A percentile compares a stretch with the other conserved stretches of the same genome.
Evolutionary conservation across 192 early-diverging fungal genomes (phyloP).

Genomic region (Podila verticillata): DNA sequence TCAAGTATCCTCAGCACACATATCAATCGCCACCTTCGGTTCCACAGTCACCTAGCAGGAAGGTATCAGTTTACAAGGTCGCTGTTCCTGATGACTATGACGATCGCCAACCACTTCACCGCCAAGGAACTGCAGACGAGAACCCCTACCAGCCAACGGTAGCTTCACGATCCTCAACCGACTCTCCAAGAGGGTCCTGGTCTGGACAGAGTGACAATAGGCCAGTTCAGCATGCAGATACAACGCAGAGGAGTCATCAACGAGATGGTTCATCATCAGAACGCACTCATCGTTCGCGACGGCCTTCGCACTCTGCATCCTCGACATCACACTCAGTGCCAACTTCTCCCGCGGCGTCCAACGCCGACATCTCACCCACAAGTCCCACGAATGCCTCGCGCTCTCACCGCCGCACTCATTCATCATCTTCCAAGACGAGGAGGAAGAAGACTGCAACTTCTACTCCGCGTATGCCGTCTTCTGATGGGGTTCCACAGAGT

Average conservation of each 20-base stretch:
- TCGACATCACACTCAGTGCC: too few relatives aligned
- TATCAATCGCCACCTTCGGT: conserved; percentile 5
- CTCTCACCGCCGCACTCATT: background rate
- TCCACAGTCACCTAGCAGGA: background rate
- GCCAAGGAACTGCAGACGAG: background rate
- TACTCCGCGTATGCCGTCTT: background rate
- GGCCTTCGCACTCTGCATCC: background rate
- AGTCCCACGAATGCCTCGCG: background rate
- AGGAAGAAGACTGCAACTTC: background rate
- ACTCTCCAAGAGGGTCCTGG: background rate
- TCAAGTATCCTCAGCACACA: background rate
- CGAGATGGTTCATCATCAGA: background rate
- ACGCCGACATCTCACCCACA: background rate
- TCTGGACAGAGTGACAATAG: background rate
- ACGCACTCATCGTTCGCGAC: background rate
- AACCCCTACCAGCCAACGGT: background rate
- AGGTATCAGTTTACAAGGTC: conserved; percentile 15
- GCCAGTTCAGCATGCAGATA: background rate
- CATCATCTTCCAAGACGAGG: background rate
- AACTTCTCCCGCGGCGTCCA: background rate
- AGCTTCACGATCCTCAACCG: background rate
- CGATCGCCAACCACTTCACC: conserved; percentile 38
- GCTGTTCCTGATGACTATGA: conserved; percentile 38
- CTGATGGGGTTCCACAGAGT: background rate
- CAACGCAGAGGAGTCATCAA: background rate